Evolutionary conservation across 148 eudicot genomes (phyloP).

Genomic region (Nepenthes gracilis): DNA sequence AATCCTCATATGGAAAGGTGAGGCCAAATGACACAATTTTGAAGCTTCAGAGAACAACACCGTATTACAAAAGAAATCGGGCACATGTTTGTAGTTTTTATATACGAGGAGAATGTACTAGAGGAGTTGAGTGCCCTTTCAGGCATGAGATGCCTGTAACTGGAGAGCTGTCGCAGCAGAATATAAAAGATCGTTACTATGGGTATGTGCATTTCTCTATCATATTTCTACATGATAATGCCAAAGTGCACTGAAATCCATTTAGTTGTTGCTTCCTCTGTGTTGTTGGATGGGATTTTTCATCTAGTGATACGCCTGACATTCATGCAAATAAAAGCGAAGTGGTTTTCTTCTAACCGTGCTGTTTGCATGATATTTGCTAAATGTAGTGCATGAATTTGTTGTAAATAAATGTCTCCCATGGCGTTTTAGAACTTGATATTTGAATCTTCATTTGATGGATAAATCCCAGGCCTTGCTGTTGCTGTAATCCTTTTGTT

Average conservation of each 20-base stretch:
- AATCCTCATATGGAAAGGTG: slow-evolving; percentile 78
- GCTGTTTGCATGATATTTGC: too few relatives aligned
- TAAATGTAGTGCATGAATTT: too few relatives aligned
- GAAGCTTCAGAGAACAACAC: slow-evolving; percentile 93
- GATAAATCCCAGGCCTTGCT: too few relatives aligned
- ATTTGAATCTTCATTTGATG: too few relatives aligned
- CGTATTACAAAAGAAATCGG: slow-evolving; percentile 94
- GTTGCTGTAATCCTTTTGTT: too few relatives aligned
- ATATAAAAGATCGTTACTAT: slow-evolving; percentile 92
- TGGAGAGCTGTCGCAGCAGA: slow-evolving; percentile 92
- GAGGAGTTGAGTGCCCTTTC: slow-evolving; percentile 99
- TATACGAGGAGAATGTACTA: slow-evolving; percentile 87
- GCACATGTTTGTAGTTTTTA: slow-evolving; percentile 96
- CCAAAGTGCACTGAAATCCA: background rate
- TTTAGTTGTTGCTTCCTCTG: background rate
- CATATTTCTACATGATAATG: background rate
- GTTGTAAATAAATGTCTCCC: too few relatives aligned
- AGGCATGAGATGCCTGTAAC: slow-evolving; percentile 98
- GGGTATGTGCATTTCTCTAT: slow-evolving; percentile 39
- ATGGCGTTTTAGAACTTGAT: too few relatives aligned
- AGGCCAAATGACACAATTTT: slow-evolving; percentile 75
- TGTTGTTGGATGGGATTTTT: background rate
- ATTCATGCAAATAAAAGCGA: too few relatives aligned
- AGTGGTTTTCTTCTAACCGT: too few relatives aligned
- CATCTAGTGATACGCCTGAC: background rate